Conservation (phyloP, 257 asterid species). For the Salvia hispanica region DNA sequence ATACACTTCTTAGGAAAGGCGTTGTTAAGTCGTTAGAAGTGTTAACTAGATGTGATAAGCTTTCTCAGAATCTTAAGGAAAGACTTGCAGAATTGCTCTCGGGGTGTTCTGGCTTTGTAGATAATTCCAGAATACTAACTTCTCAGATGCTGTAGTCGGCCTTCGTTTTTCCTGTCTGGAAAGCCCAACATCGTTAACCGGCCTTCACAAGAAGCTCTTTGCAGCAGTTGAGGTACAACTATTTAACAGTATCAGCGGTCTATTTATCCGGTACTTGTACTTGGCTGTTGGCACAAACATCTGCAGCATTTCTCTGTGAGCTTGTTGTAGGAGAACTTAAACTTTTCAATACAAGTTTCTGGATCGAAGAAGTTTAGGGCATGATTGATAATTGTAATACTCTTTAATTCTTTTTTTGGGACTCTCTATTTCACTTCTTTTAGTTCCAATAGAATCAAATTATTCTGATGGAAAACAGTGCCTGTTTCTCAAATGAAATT, state of each 20-base stretch:
- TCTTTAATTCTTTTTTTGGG: constrained; percentile 6
- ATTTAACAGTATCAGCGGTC: neutral
- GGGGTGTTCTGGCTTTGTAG: constrained; percentile 22
- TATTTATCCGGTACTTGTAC: neutral
- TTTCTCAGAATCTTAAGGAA: constrained; percentile 65
- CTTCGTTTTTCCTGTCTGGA: constrained; percentile 4
- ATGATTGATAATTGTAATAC: constrained; percentile 29
- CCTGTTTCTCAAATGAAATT: neutral
- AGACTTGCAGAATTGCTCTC: constrained; percentile 49
- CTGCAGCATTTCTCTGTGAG: neutral
- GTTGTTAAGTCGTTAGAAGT: constrained; percentile 64
- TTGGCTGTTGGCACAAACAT: neutral
- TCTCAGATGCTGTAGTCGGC: neutral
- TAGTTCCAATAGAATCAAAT: neutral
- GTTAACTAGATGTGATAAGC: constrained; percentile 48
- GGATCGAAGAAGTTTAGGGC: neutral
- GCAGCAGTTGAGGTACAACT: neutral
- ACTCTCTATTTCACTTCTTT: constrained; percentile 6
- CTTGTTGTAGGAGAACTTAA: neutral
- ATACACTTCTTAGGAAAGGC: constrained; percentile 47
- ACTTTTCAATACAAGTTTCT: constrained; percentile 13
- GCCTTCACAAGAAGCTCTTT: neutral
- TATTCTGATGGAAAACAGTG: constrained; percentile 13
- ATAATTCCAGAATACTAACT: constrained; percentile 23
- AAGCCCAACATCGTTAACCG: constrained; percentile 5